phyloP scores from a whole-genome alignment of 352 stramenopile species.

The Phytophthora hybrid region DNA sequence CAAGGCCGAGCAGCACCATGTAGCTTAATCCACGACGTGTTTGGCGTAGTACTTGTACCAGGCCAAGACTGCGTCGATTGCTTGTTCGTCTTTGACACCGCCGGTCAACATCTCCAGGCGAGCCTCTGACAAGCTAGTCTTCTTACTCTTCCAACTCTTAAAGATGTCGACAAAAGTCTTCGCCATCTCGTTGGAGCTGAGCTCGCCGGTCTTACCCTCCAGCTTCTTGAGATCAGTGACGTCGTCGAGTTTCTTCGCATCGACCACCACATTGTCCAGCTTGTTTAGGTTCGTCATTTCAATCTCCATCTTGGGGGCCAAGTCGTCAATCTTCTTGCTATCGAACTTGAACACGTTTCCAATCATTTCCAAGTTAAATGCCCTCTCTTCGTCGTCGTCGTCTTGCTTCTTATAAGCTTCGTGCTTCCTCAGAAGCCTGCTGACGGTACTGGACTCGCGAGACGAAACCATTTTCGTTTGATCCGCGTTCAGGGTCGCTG shows the following conservation, averaged over 20 bases:
- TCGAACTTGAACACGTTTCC: neutral
- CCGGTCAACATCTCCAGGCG: neutral
- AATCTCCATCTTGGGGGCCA: neutral
- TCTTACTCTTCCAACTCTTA: neutral
- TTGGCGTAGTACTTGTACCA: neutral
- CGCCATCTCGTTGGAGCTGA: neutral
- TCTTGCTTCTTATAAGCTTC: neutral
- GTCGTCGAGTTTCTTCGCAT: too few species aligned
- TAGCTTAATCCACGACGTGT: neutral
- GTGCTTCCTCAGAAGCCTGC: neutral
- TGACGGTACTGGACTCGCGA: neutral
- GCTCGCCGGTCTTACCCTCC: neutral
- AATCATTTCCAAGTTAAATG: neutral
- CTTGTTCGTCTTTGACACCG: neutral
- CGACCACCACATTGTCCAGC: constrained; percentile 12
- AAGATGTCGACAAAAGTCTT: neutral
- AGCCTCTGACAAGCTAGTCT: neutral
- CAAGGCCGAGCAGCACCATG: neutral
- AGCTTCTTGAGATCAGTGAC: neutral
- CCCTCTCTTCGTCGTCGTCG: neutral
- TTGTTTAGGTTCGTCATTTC: neutral
- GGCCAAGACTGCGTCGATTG: neutral
- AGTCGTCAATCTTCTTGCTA: neutral
- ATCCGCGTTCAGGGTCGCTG: neutral
- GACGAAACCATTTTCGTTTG: neutral